A percentile compares a stretch with the other conserved stretches of the same genome.
phyloP scores from a whole-genome alignment of 139 green algal species.

The Picocystis salinarum region DNA sequence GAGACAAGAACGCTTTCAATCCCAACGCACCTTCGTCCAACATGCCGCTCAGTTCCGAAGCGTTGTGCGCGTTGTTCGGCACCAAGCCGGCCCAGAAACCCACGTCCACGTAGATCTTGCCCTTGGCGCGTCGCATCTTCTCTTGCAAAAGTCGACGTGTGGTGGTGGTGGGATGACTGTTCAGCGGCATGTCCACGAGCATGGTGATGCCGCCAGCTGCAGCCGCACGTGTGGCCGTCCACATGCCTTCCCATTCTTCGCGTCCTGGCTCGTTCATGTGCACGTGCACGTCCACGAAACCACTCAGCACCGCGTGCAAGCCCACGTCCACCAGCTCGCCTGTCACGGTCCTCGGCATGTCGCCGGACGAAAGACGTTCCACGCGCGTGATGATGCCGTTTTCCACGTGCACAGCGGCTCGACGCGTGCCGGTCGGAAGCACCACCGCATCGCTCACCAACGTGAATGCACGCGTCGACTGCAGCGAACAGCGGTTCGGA shows the following conservation, averaged over 20 bases:
- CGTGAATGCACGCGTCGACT: too few species aligned
- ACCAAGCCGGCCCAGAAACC: slow-evolving; percentile 81
- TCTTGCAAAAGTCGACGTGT: not conserved
- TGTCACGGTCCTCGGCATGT: too few species aligned
- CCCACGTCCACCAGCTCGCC: too few species aligned
- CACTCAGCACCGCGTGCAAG: too few species aligned
- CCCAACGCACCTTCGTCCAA: slow-evolving; percentile 50
- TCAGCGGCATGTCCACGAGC: slow-evolving; percentile 89
- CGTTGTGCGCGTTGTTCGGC: slow-evolving; percentile 55
- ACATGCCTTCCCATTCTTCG: slow-evolving; percentile 74
- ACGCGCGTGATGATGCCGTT: too few species aligned
- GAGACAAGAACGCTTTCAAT: slow-evolving; percentile 82
- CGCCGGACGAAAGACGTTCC: too few species aligned
- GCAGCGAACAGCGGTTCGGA: too few species aligned
- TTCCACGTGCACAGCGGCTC: too few species aligned
- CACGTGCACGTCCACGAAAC: slow-evolving; percentile 46
- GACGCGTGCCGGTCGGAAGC: too few species aligned
- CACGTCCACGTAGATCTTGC: slow-evolving; percentile 45
- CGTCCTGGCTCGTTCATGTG: slow-evolving; percentile 88
- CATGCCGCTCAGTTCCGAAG: slow-evolving; percentile 32
- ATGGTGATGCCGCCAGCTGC: slow-evolving; percentile 71
- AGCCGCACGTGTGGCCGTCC: slow-evolving; percentile 57
- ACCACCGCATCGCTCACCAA: too few species aligned
- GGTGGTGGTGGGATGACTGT: slow-evolving; percentile 42
- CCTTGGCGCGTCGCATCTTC: slow-evolving; percentile 21